A percentile compares a stretch with the other conserved stretches of the same genome.
Evolutionary conservation across 2,329 filamentous ascomycete species (phyloP).

Genomic region (Alternaria triticimaculans): DNA sequence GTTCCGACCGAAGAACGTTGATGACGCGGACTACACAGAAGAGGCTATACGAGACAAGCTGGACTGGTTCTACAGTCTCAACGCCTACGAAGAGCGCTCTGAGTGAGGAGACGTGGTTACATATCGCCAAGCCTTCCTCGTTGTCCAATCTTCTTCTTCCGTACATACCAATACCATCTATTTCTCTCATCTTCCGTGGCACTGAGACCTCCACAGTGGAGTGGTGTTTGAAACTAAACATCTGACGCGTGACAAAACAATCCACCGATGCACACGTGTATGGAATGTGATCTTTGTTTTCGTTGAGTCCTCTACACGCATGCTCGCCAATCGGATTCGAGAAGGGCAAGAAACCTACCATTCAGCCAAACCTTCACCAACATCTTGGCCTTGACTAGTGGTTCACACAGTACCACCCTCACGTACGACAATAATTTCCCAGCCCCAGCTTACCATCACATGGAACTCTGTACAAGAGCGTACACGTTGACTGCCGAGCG

Average conservation of each 20-base stretch:
- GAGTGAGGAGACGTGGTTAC: neutral
- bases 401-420: neutral
- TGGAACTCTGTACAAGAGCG: neutral
- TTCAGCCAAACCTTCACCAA: neutral
- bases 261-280: neutral
- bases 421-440: neutral
- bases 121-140: neutral
- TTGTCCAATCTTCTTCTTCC: neutral
- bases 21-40: constrained; percentile 31
- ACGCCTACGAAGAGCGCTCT: constrained; percentile 36
- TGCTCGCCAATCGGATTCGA: neutral
- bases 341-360: neutral
- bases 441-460: neutral
- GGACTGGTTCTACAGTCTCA: constrained; percentile 37
- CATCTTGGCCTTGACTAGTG: neutral
- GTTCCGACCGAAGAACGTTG: constrained; percentile 36
- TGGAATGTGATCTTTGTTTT: neutral
- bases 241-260: neutral
- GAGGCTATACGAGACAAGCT: constrained; percentile 38
- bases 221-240: neutral
- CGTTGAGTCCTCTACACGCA: neutral
- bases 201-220: neutral
- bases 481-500: neutral
- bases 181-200: neutral
- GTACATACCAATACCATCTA: neutral